Percentiles rank a stretch among this genome's conserved stretches.
Evolutionary conservation across 2,329 filamentous ascomycete species (phyloP).

Genomic region (Epichloe typhina): DNA sequence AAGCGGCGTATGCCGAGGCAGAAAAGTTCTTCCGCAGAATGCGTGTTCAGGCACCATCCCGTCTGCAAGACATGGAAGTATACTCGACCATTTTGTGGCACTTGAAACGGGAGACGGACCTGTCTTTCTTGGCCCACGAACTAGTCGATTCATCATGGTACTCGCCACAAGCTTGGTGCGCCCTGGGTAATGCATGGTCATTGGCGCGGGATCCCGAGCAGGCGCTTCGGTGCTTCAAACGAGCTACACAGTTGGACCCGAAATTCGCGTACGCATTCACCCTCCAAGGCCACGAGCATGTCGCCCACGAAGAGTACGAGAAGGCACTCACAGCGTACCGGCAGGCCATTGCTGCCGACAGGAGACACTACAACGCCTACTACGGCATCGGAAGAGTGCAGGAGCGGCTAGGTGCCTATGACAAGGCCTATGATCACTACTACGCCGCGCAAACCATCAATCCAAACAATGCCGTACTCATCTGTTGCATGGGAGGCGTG

Average conservation of each 20-base stretch:
- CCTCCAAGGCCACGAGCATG: constrained; percentile 87
- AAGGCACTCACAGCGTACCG: constrained; percentile 84
- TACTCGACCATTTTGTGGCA: constrained; percentile 99
- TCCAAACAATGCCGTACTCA: constrained; percentile 80
- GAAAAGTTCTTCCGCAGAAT: constrained; percentile 77
- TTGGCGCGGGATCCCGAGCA: constrained; percentile 87
- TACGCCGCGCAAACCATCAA: constrained; percentile 80
- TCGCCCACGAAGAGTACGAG: constrained; percentile 93
- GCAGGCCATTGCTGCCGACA: constrained; percentile 71
- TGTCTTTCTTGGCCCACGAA: constrained; percentile 86
- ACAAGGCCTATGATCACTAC: constrained; percentile 86
- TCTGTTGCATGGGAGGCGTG: constrained; percentile 83
- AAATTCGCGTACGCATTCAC: constrained; percentile 94
- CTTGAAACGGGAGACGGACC: constrained; percentile 77
- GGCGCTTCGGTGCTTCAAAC: constrained; percentile 85
- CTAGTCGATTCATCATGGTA: constrained; percentile 76
- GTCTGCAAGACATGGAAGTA: constrained; percentile 90
- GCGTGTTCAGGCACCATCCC: constrained; percentile 64
- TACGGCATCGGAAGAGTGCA: constrained; percentile 79
- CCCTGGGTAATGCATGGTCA: constrained; percentile 88
- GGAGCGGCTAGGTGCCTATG: constrained; percentile 80
- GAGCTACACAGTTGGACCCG: constrained; percentile 80
- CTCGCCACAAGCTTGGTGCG: constrained; percentile 92
- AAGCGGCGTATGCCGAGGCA: constrained; percentile 71
- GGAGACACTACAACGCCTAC: constrained; percentile 94